Base-by-base conservation (phyloP, 352 stramenopile species). In the Phytophthora pinifolia region DNA sequence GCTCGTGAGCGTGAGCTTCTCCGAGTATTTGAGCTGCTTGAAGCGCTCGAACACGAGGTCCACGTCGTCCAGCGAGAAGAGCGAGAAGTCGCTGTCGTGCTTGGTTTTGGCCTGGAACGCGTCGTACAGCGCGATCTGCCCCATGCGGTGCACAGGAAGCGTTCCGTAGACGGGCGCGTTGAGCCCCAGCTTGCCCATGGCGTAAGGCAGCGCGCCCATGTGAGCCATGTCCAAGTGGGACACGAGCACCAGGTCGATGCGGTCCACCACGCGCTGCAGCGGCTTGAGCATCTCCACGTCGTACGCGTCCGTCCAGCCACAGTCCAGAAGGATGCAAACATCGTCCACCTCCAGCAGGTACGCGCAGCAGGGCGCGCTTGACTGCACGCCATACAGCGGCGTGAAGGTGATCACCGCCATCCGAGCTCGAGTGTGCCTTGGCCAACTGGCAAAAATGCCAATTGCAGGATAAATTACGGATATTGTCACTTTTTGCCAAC, bases 121-220 rank as follows among this genome's bases (percentile, higher is more conserved):
- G 63, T 98, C 95, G 62, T 98, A 98, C 9, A 99, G 75, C 36
- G 89, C 92, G 76, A 98, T 98, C 74, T 98, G 92, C 9, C 96
- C 96, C 92, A 98, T 98, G 69, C 97, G 96, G 27, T 98, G 86
- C 15, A 97, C 96, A 2, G 96, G 94, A 29, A 97, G 89, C 14
- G 96, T 98, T 13, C 89, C 90, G 59, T 98, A 98, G 14, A 98
- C 82, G 9, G 89, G 92, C 29, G 88, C 83, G 22, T 89, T 79
- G 6, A 96, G 76, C 1, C 83, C 84, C 27, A 96, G 67, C 57
- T 89, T 89, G 30, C 84, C 83, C 54, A 96, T 86, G 30, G 88
- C 85, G 70, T 97, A 97, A 29, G 88, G 88, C 54, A 97, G 69
- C 14, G 85, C 88, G 18, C 89, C 89, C 79, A 96, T 93, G 76